Conservation (phyloP, 805 yeast species). For the Yarrowia divulgata region DNA sequence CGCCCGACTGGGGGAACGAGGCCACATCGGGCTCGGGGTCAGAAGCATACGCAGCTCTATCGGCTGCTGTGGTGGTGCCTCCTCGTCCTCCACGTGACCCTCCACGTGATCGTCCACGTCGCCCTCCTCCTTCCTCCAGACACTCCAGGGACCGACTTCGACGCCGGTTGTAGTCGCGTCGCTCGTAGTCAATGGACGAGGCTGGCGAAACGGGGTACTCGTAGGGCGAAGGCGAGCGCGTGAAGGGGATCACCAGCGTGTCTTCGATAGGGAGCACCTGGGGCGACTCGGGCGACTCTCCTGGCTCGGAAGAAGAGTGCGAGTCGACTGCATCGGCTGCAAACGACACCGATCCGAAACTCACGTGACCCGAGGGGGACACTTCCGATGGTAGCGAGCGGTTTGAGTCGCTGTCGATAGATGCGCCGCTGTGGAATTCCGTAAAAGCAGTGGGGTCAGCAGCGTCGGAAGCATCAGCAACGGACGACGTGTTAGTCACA, state of each 20-base stretch:
- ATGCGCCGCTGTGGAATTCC: conserved; percentile 11
- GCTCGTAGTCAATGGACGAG: conserved; percentile 10
- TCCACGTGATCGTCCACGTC: conserved; percentile 10
- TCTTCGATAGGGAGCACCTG: conserved; percentile 23
- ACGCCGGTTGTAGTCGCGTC: conserved; percentile 19
- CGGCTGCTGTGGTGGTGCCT: background rate
- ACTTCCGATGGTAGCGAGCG: conserved; percentile 3
- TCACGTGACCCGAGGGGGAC: conserved; percentile 4
- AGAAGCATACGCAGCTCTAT: conserved; percentile 4
- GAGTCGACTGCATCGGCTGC: conserved; percentile 15
- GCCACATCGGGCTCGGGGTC: conserved; percentile 28
- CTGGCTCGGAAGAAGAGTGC: conserved; percentile 5
- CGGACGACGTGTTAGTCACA: background rate
- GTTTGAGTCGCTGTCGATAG: conserved; percentile 9
- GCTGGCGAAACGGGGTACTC: conserved; percentile 27
- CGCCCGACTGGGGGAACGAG: conserved; percentile 2
- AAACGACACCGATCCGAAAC: conserved; percentile 22
- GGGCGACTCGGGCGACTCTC: conserved; percentile 20
- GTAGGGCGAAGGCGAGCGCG: conserved; percentile 24
- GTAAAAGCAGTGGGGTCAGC: background rate
- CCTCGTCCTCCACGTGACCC: background rate
- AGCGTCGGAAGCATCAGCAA: no score
- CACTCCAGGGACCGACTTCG: conserved; percentile 21
- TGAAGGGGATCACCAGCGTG: conserved; percentile 27
- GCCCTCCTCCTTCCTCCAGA: conserved; percentile 11